Evolutionary conservation across 2,329 filamentous ascomycete genomes (phyloP), one percentile per base, ranked within the genome.

Genomic region (Neopestalotiopsis sp.): DNA sequence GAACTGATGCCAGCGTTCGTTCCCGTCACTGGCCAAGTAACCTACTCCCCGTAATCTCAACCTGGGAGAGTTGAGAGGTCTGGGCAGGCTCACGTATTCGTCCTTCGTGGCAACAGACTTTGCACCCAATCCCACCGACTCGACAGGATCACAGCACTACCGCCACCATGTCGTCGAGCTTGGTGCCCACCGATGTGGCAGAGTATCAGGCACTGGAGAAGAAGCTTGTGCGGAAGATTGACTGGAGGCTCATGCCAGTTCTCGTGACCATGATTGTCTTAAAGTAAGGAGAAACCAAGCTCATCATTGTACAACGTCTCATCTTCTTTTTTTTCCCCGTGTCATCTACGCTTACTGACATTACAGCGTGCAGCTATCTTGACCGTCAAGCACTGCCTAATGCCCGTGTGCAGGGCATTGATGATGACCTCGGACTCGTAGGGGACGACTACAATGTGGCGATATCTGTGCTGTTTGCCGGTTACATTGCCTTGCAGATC

Each of bases 351-450:
- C n/a, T n/a, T n/a, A n/a, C n/a, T n/a, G 32, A 45, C 20, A 20
- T 9, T 38, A 1, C 2, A 30, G 1, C 13, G 49, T 58, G 20
- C 30, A 84, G 82, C 69, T 83, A 83, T 66, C 76, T 84, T 24
- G 84, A 85, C 57, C 78, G 83, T 6, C 85, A 85, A 68, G 83
- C 83, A 34, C 85, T 86, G 66, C 82, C 82, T 0, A 82, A 84
- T 58, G 83, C 83, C 5, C 80, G 83, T 68, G 72, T 83, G 10
- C 76, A 79, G 45, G 69, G 76, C 10, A 72, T 86, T 3, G 82
- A 85, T 69, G 74, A 80, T 10, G 84, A 86, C 60, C 76, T 85
- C 17, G 75, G 78, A 7, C 75, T 86, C 72, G 78, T 76, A 1
- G 82, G 81, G 6, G 81, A 79, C 3, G 64, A 78, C 4, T 77